Conservation (phyloP, 1,284 basidiomycete species). For the Volvariella surrecta region DNA sequence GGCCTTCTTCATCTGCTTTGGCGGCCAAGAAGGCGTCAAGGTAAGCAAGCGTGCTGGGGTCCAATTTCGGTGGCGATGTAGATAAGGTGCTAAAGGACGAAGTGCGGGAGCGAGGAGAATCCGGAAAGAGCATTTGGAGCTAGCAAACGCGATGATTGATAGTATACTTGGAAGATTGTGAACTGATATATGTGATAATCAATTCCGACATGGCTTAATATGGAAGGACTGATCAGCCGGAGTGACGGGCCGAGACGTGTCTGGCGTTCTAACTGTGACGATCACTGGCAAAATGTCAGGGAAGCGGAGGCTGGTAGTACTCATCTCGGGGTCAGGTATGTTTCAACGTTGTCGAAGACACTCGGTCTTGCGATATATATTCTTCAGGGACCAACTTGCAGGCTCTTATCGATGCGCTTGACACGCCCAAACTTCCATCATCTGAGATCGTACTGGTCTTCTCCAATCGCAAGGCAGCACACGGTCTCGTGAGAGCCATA, state of each 20-base stretch:
- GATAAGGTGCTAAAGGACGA: constrained; percentile 14
- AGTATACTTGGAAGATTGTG: too few species aligned
- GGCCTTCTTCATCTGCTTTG: constrained; percentile 31
- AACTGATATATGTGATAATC: too few species aligned
- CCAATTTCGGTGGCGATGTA: constrained; percentile 25
- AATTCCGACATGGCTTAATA: too few species aligned
- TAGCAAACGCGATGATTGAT: too few species aligned
- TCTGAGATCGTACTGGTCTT: constrained; percentile 77
- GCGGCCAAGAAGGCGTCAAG: constrained; percentile 27
- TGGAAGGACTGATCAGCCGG: too few species aligned
- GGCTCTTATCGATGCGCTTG: constrained; percentile 85
- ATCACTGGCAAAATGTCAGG: constrained; percentile 14
- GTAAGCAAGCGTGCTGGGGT: constrained; percentile 27
- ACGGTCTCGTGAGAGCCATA: constrained; percentile 78
- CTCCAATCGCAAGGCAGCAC: constrained; percentile 90
- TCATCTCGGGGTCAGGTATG: constrained; percentile 72
- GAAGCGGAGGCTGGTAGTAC: constrained; percentile 26
- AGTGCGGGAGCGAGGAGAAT: constrained; percentile 2
- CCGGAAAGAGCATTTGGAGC: too few species aligned
- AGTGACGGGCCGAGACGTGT: too few species aligned
- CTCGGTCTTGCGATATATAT: constrained; percentile 12
- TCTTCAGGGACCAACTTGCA: constrained; percentile 86
- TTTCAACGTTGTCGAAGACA: constrained; percentile 3
- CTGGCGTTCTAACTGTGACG: too few species aligned
- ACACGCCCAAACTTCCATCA: constrained; percentile 57